Base-by-base conservation (phyloP, 2,329 filamentous ascomycete species). In the Triangularia setosa region DNA sequence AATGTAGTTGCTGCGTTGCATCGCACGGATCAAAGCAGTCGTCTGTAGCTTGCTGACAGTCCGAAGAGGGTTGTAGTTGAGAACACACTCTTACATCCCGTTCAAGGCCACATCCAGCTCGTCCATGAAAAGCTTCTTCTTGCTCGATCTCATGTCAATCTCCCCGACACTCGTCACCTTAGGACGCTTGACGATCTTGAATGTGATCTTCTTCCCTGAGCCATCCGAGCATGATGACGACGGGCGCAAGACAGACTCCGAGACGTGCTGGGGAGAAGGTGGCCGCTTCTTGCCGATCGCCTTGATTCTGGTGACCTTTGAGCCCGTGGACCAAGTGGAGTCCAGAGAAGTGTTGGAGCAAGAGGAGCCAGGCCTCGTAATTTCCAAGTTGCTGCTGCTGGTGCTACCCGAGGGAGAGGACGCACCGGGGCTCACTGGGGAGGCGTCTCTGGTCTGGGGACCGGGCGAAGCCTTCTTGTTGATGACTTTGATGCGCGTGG, bases 281-380 rank as follows among this genome's bases (percentile, higher is more conserved):
- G 18, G 3, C 2, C 3, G 4, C 18, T 11, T 48, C 40, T 48
- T 48, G 40, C 21, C 21, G 40, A 21, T 18, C n/a, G 4, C 7
- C 18, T 48, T 48, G n/a, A 48, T 48, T 2, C n/a, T 40, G 14
- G 16, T 48, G n/a, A 8, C 11, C 40, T 48, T 48, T 2, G 40
- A 48, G 8, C 5, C 11, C 4, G 40, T 5, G 11, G 40, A 48
- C 40, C 40, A 48, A 2, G 40, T 48, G 6, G 40, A 48, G 57
- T 40, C 25, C 4, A 55, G 18, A 5, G 62, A 61, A 2, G 62
- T 48, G 9, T 64, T 58, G 11, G 52, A 64, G 18, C 58, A 58
- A 4, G 62, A 61, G 4, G 62, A 35, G 16, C 2, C n/a, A 2
- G 60, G 54, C 8, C 61, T 23, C 14, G 52, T 14, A 24, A 44